phyloP scores from a whole-genome alignment of 2,329 filamentous ascomycete genomes.

The Aspergillus jensenii region DNA sequence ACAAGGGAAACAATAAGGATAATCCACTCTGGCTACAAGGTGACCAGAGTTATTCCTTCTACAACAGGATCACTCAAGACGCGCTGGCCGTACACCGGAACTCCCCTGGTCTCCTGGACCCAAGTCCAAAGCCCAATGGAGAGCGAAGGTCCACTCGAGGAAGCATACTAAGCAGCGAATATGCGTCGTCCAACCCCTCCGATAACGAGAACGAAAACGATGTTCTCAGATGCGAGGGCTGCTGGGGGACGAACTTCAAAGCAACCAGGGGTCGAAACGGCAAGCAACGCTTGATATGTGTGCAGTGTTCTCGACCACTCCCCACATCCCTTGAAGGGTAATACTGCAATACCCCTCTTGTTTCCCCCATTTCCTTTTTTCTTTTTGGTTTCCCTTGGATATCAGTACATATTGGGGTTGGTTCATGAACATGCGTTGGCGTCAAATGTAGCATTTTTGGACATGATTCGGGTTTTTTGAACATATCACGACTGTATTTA shows the following conservation, averaged over 20 bases:
- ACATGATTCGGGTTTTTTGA: neutral
- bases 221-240: slow-evolving; percentile 58
- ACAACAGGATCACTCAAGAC: slow-evolving; percentile 48
- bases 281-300: slow-evolving; percentile 61
- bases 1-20: slow-evolving; percentile 25
- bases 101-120: slow-evolving; percentile 1
- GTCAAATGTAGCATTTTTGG: neutral
- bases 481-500: neutral
- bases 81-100: slow-evolving; percentile 33
- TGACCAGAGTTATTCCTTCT: slow-evolving; percentile 55
- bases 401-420: neutral
- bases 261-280: slow-evolving; percentile 55
- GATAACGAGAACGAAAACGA: slow-evolving; percentile 49
- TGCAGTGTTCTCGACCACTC: slow-evolving; percentile 47
- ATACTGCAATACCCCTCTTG: neutral
- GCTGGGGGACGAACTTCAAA: slow-evolving; percentile 63
- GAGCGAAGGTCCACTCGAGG: slow-evolving; percentile 46
- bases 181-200: slow-evolving; percentile 41
- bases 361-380: neutral
- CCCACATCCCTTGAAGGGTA: neutral
- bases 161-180: slow-evolving; percentile 61
- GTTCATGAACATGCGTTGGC: neutral
- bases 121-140: neutral
- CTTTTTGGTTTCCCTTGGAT: neutral
- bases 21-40: slow-evolving; percentile 52